Conservation (phyloP, 495 filamentous ascomycete genomes). For the Melanomma pulvis-pyrius region DNA sequence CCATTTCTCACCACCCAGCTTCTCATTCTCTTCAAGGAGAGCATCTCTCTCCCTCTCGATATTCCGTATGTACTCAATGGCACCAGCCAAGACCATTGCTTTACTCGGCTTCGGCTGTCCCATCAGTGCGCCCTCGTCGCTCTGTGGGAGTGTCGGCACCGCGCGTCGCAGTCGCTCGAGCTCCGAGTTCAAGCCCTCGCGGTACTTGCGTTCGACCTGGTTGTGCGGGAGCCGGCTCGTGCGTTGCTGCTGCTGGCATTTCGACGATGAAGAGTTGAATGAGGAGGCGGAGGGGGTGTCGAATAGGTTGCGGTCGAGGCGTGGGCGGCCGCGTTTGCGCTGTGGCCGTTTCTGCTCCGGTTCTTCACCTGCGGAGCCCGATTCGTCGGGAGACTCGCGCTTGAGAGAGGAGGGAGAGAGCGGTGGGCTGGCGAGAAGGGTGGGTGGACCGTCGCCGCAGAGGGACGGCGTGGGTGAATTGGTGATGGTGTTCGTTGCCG, state of each 20-base stretch:
- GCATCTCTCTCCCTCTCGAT: slow-evolving; percentile 31
- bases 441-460: slow-evolving; percentile 22
- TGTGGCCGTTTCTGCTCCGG: slow-evolving; percentile 15
- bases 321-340: slow-evolving; percentile 28
- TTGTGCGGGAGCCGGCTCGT: slow-evolving; percentile 38
- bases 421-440: not conserved
- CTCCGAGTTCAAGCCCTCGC: slow-evolving; percentile 37
- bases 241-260: not conserved
- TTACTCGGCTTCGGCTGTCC: slow-evolving; percentile 38
- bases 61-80: slow-evolving; percentile 38
- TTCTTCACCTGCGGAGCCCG: not conserved
- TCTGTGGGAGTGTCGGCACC: slow-evolving; percentile 37
- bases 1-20: slow-evolving; percentile 1
- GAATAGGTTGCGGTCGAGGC: slow-evolving; percentile 15
- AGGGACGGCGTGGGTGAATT: slow-evolving; percentile 23
- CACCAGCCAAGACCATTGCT: slow-evolving; percentile 35
- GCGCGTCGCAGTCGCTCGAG: slow-evolving; percentile 36
- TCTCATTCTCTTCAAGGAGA: slow-evolving; percentile 28
- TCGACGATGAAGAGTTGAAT: not conserved
- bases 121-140: slow-evolving; percentile 22
- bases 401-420: slow-evolving; percentile 12
- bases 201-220: slow-evolving; percentile 42
- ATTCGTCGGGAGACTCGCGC: slow-evolving; percentile 19
- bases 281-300: slow-evolving; percentile 14
- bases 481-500: not conserved